A percentile compares a stretch with the other conserved stretches of the same genome.
These are phyloP conservation scores for Proliferodiscus dingleyae DNA, from an alignment of 2,329 filamentous ascomycete species.

Conservation along the genomic window DNA sequence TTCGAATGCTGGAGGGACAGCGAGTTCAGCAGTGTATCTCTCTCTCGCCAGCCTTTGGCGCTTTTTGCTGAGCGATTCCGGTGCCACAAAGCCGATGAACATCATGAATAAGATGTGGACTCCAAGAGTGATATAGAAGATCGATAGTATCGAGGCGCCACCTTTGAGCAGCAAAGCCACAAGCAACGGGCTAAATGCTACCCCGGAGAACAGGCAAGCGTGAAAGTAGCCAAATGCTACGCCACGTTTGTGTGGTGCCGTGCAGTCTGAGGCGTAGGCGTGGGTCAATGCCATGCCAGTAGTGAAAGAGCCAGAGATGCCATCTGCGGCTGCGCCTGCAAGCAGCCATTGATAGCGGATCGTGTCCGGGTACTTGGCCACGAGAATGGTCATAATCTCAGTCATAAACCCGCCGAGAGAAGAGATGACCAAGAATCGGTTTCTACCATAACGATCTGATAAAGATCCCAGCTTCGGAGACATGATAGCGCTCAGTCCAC, in stretches of 20 bases:
- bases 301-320: conserved; percentile 83
- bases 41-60: conserved; percentile 67
- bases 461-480: conserved; percentile 79
- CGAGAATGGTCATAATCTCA: conserved; percentile 74
- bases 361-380: conserved; percentile 67
- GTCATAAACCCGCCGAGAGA: conserved; percentile 68
- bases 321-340: conserved; percentile 72
- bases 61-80: conserved; percentile 76
- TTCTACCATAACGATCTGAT: conserved; percentile 83
- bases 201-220: conserved; percentile 80
- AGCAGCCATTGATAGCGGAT: conserved; percentile 77
- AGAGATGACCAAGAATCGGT: conserved; percentile 65
- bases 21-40: conserved; percentile 50
- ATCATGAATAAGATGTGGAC: conserved; percentile 71
- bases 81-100: conserved; percentile 66
- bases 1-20: too few relatives aligned
- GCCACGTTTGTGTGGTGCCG: conserved; percentile 70
- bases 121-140: conserved; percentile 76
- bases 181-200: conserved; percentile 79
- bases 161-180: conserved; percentile 74
- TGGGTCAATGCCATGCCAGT: conserved; percentile 71
- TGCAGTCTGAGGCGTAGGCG: conserved; percentile 88
- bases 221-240: conserved; percentile 88
- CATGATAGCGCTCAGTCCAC: conserved; percentile 72
- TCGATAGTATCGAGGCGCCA: conserved; percentile 69